Conservation (phyloP, 495 filamentous ascomycete species). For the Penicillium argentinense region DNA sequence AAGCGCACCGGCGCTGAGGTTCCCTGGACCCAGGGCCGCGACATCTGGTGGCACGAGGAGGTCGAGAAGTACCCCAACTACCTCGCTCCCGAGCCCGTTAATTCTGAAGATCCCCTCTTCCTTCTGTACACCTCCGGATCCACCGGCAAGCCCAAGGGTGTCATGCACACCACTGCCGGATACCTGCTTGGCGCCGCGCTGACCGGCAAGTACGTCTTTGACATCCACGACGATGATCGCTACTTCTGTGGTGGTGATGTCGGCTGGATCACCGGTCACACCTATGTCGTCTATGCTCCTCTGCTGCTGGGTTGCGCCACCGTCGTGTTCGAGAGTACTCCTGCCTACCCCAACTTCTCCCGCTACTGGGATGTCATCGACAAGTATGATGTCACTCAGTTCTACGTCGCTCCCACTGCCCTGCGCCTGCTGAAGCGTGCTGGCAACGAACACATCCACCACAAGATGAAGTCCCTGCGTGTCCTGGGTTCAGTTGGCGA, state of each 20-base stretch:
- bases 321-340: constrained; percentile 98
- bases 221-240: constrained; percentile 88
- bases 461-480: constrained; percentile 83
- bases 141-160: constrained; percentile 97
- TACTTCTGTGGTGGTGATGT: constrained; percentile 99
- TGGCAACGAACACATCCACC: constrained; percentile 85
- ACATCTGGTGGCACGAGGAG: constrained; percentile 99
- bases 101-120: constrained; percentile 94
- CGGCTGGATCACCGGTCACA: constrained; percentile 99
- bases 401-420: constrained; percentile 97
- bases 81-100: constrained; percentile 81
- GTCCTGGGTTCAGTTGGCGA: constrained; percentile 97
- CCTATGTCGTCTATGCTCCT: constrained; percentile 97
- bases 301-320: constrained; percentile 89
- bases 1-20: constrained; percentile 95
- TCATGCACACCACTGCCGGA: constrained; percentile 96
- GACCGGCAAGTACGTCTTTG: constrained; percentile 98
- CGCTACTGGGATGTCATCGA: constrained; percentile 98
- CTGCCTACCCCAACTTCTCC: constrained; percentile 96
- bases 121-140: constrained; percentile 97
- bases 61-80: constrained; percentile 92
- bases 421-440: constrained; percentile 91
- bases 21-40: constrained; percentile 83
- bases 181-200: constrained; percentile 90
- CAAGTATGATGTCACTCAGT: constrained; percentile 92